phyloP scores from a whole-genome alignment of 1,284 basidiomycete species.

The Ustilago esculenta region DNA sequence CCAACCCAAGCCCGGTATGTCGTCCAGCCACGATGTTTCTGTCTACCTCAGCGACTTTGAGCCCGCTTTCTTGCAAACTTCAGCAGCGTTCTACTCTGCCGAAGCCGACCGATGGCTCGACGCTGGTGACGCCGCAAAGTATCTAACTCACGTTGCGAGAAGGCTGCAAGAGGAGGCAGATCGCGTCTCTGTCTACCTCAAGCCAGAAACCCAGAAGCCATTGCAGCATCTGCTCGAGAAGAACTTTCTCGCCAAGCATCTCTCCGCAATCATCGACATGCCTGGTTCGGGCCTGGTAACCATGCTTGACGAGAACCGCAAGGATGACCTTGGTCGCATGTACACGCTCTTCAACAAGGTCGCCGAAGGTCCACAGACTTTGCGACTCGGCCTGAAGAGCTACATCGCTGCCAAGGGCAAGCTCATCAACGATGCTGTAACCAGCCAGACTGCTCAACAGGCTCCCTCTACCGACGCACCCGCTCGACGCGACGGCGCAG shows the following conservation, averaged over 20 bases:
- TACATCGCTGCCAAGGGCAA: constrained; percentile 82
- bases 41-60: constrained; percentile 90
- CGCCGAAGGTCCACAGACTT: constrained; percentile 71
- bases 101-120: constrained; percentile 81
- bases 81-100: constrained; percentile 79
- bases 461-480: constrained; percentile 20
- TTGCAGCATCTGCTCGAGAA: constrained; percentile 81
- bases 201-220: constrained; percentile 76
- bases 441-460: constrained; percentile 14
- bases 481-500: constrained; percentile 1
- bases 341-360: constrained; percentile 83
- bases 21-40: constrained; percentile 66
- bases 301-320: constrained; percentile 85
- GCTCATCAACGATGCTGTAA: constrained; percentile 76
- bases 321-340: constrained; percentile 80
- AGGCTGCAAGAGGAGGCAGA: constrained; percentile 86
- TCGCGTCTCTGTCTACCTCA: constrained; percentile 88
- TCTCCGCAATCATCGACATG: constrained; percentile 80
- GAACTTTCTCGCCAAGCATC: constrained; percentile 80
- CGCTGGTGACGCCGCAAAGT: constrained; percentile 82
- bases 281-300: constrained; percentile 83
- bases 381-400: constrained; percentile 78
- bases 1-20: constrained; percentile 61
- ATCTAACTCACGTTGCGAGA: constrained; percentile 82
- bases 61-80: constrained; percentile 81